Evolutionary conservation across 2,329 filamentous ascomycete genomes (phyloP), one percentile per base, ranked within the genome.

Genomic region (Alternaria sp.): DNA sequence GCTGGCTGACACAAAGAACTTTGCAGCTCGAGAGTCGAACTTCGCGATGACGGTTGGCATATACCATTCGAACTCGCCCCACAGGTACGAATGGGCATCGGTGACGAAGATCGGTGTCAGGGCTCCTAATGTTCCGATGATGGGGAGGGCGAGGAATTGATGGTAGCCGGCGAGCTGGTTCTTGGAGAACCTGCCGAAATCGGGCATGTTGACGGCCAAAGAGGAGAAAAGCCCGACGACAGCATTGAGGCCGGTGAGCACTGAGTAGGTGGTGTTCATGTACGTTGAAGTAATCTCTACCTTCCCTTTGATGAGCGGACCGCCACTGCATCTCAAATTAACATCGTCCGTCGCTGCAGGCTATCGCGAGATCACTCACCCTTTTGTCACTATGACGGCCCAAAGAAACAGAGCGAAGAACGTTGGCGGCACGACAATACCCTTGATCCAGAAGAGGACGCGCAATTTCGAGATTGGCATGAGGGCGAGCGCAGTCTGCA

Each of bases 171-270:
- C 73, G 18, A 82, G 71, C n/a, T 72, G 76, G 51, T 82, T 80
- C 69, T 82, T 83, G 49, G 75, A 81, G 65, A 82, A 82, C 2
- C 81, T 75, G 15, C 78, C 79, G 58, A 82, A 82, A 72, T 82
- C 81, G 6, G 84, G 80, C 74, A 86, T 85, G 70, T 87, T 87
- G 59, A 86, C 82, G 2, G 84, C 83, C 61, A 84, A 78, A 23
- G 82, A 83, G 12, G 78, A 81, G 73, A 84, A 86, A 10, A 84
- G 80, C 18, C 84, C 84, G 21, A 84, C 85, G 30, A 86, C 83
- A 14, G 80, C 82, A 44, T 83, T 84, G 57, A 84, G 72, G 4
- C 80, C 81, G 3, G 82, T 81, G 20, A 84, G 67, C 15, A 77
- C 79, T 2, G 81, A 82, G 74, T 82, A 84, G 11, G 79, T 76